Evolutionary conservation across 2,329 filamentous ascomycete genomes (phyloP), one percentile per base, ranked within the genome.

Genomic region (Calonectria pauciramosa): DNA sequence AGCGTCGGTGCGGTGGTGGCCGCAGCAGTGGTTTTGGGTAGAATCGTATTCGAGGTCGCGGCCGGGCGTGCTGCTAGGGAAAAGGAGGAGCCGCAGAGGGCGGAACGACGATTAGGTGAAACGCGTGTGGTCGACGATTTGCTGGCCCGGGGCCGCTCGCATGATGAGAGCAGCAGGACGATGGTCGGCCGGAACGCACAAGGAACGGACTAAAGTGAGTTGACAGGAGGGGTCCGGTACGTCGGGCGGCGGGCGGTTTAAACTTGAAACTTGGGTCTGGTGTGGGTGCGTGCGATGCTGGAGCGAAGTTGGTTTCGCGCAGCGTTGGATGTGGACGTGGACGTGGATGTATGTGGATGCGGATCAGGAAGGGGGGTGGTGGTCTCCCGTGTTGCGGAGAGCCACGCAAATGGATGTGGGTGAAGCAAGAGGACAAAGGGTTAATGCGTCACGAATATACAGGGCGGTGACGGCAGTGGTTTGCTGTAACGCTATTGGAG

Each of bases 71-170:
- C 72, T 71, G 60, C 72, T 71, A 60, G 70, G n/a, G 56, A 67
- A 72, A 65, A 67, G 63, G 70, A 65, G 54, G 66, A 60, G 34
- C 68, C 68, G 70, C 60, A 49, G 68, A 60, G 44, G 67, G 41
- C 47, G 30, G 56, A 32, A 67, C 26, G 71, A 47, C 52, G 67
- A 36, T 20, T 79, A 82, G 77, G 77, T 82, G 78, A 81, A 82
- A 83, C 78, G 82, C 78, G 82, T 82, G 80, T 80, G 81, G 80
- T 78, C 80, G 81, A 75, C 79, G 80, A 80, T 76, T 73, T 84
- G 82, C 79, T 83, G 82, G 83, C 83, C 81, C 81, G 80, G 81
- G 83, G 83, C 85, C 83, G 82, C 80, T 86, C 80, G 85, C 85
- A 86, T 86, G 83, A 82, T 86, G 74, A 75, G 76, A 78, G 78